Percentiles rank a stretch among this genome's conserved stretches.
Evolutionary conservation across 2,329 filamentous ascomycete genomes (phyloP).

Genomic region (Didymellaceae sp.): DNA sequence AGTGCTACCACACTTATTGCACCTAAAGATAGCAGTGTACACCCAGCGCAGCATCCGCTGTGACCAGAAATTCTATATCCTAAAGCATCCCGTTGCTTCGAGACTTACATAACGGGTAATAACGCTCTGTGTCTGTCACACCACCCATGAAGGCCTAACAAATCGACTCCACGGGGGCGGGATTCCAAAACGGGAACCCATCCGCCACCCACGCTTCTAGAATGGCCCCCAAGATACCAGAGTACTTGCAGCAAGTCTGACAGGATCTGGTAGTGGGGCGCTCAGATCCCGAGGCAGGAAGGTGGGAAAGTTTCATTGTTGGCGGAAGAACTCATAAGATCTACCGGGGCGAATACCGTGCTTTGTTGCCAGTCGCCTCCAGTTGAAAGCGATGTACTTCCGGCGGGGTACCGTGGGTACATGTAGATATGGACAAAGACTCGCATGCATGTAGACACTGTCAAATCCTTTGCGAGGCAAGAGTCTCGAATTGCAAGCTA

Average conservation of each 20-base stretch:
- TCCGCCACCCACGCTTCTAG: constrained; percentile 15
- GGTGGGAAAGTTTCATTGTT: constrained; percentile 11
- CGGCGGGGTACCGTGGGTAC: constrained; percentile 12
- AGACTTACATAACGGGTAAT: neutral
- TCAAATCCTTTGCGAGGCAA: neutral
- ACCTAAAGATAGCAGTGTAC: neutral
- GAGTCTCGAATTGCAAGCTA: neutral
- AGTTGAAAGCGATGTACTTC: constrained; percentile 3
- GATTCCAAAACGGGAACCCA: constrained; percentile 11
- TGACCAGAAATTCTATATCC: neutral
- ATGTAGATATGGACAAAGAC: neutral
- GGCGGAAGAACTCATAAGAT: constrained; percentile 5
- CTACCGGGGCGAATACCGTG: neutral
- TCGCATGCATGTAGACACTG: neutral
- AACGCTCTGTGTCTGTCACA: neutral
- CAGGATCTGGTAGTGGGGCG: constrained; percentile 2
- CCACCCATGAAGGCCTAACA: neutral
- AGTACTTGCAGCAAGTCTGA: neutral
- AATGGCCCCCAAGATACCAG: constrained; percentile 1
- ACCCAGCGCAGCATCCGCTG: neutral
- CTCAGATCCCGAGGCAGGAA: constrained; percentile 1
- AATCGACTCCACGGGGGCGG: neutral
- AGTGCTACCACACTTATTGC: constrained; percentile 28
- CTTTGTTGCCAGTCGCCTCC: neutral
- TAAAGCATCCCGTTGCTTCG: neutral